Base-by-base conservation (phyloP, 352 stramenopile species). In the Globisporangium radiosum region DNA sequence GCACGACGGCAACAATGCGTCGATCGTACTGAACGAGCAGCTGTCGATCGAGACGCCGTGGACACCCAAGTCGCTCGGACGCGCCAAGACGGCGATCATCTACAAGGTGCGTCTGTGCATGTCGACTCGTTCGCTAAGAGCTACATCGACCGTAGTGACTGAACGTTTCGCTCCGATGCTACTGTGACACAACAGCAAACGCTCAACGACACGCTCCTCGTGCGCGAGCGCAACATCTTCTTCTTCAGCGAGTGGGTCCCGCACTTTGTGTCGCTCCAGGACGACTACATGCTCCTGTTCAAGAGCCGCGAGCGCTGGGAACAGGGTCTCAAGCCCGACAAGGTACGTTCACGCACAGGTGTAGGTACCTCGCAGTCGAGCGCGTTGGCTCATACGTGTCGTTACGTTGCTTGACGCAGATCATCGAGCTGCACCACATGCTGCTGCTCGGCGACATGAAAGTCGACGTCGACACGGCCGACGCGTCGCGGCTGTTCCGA, bases 401-500 rank as follows among this genome's bases (percentile, higher is more conserved):
- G 25, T 3, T 33, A 33, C 25, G 25, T 33, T 33, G 25, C 25
- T 33, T 33, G 25, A 33, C 17, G 13, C 62, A 94, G 85, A 65
- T 94, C n/a, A 71, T 94, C 56, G 68, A 81, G 56, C 57, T 94
- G 56, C 80, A 86, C 19, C 69, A 78, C 33, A 77, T 78, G 61
- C 76, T 92, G 72, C 68, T 90, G 55, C 76, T 94, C 40, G 74
- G 85, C 1, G 78, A 92, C n/a, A 88, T 94, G 81, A 86, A 87
- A 63, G 85, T 94, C n/a, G 85, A 94, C 25, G 80, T 81, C 5
- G 64, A 75, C 7, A 68, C 65, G 13, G 50, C 59, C 0, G 66
- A 80, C 7, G 81, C 57, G 25, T 60, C 66, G 25, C 75, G 85
- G 3, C 59, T 92, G 0, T 94, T 94, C 51, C 81, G 71, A 11